Base-by-base conservation (phyloP, 2,329 filamentous ascomycete genomes). In the Neobulgaria alba region DNA sequence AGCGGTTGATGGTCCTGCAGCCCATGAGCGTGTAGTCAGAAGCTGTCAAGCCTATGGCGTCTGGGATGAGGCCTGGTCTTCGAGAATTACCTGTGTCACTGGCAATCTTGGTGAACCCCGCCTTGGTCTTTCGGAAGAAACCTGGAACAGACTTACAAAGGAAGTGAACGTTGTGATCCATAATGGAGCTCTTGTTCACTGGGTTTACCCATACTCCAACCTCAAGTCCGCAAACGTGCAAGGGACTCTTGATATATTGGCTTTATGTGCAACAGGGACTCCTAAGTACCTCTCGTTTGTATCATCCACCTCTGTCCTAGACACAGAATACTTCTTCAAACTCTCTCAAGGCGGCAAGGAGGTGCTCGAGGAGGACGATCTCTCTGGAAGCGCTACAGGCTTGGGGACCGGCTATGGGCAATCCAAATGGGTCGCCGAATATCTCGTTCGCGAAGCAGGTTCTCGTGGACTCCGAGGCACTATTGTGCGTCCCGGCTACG, bases 391-490 rank as follows among this genome's bases (percentile, higher is more conserved):
- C 55, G 72, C 78, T 29, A 78, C 69, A 38, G 85, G 85, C 21
- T 76, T 95, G 2, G 79, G 78, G 29, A 95, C 85, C 1, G 89
- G 90, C 4, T 95, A 95, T 55, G 89, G 90, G 2, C 89, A 95
- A 61, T 79, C 77, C 50, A 95, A 96, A 66, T 95, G 88, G 88
- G 84, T 69, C 29, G 66, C 67, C 5, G 75, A 80, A 53, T 65
- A 75, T 36, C 70, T 95, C 35, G 75, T 88, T 16, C 75, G 85
- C 17, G 83, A 86, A 60, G 89, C 90, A 18, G 86, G 88, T 36
- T 69, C 68, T 42, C 75, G 85, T 41, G 89, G 90, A 10, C 74
- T 95, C 2, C 68, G 65, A 12, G 89, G 86, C 12, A 73, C 80
- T 16, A 76, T 95, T 31, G 69, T 95, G 36, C 78, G 90, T 10